Percentiles rank a stretch among this genome's conserved stretches.
These are phyloP conservation scores for Calocybe cyanea DNA, from an alignment of 768 basidiomycete species.

Conservation along the genomic window DNA sequence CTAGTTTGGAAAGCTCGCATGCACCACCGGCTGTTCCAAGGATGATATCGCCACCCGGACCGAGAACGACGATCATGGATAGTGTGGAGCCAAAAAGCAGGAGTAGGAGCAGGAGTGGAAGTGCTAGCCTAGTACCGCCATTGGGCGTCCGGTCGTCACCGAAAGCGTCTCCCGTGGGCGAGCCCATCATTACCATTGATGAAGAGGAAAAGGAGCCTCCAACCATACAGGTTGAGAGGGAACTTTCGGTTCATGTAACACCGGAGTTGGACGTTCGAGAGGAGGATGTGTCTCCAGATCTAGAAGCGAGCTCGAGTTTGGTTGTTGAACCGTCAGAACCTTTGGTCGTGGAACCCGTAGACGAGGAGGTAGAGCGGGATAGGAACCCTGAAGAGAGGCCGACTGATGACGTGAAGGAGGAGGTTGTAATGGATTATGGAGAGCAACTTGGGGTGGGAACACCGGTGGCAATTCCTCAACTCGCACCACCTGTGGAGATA, in stretches of 20 bases:
- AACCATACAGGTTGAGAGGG: no score
- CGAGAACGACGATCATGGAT: not conserved
- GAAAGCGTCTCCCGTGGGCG: not conserved
- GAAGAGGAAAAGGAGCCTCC: no score
- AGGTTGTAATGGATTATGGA: not conserved
- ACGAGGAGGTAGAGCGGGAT: no score
- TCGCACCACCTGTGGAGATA: conserved; percentile 7
- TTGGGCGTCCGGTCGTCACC: conserved; percentile 3
- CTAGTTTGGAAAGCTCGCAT: not conserved
- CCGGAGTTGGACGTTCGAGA: no score
- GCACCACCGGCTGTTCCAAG: conserved; percentile 10
- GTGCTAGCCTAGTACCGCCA: conserved; percentile 1
- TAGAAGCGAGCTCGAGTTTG: conserved; percentile 5
- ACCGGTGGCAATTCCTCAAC: not conserved
- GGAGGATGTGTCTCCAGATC: no score
- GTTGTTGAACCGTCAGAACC: not conserved
- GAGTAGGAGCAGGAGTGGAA: not conserved
- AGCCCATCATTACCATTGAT: no score
- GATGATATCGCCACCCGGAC: conserved; percentile 23
- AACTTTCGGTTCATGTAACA: no score
- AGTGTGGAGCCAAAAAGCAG: not conserved
- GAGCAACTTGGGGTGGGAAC: not conserved
- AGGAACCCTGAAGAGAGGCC: no score
- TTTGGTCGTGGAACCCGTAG: no score
- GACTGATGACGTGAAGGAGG: not conserved